Conservation (phyloP, 1,284 basidiomycete species). For the Xerocomus cyaneibrunnescens region DNA sequence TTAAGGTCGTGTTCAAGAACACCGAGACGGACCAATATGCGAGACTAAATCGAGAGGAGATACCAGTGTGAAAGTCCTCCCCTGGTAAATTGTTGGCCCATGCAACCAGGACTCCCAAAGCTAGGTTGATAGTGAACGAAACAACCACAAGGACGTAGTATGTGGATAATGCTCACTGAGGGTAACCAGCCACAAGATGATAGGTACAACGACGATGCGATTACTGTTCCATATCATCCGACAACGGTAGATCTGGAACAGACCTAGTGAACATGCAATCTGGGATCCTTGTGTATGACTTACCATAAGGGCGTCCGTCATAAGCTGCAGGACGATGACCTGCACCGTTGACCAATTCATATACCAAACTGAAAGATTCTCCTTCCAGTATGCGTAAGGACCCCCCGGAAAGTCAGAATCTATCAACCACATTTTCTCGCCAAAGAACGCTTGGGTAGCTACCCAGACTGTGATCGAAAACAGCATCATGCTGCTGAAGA, state of each 20-base stretch:
- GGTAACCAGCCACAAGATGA: conserved; percentile 1
- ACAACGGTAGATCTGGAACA: conserved; percentile 2
- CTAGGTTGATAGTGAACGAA: conserved; percentile 6
- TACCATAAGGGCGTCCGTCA: conserved; percentile 22
- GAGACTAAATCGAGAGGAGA: background rate
- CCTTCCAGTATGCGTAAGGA: background rate
- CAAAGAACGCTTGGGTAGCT: conserved; percentile 3
- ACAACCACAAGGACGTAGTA: too few species aligned
- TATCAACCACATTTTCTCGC: conserved; percentile 15
- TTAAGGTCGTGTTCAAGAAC: background rate
- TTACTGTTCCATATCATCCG: background rate
- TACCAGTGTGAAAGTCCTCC: background rate
- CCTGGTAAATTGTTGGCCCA: background rate
- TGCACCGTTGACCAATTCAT: background rate
- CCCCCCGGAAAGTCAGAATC: background rate
- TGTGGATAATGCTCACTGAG: background rate
- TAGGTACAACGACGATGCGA: background rate
- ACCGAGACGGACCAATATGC: conserved; percentile 4
- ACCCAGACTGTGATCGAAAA: conserved; percentile 13
- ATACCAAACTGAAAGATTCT: background rate
- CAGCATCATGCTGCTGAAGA: conserved; percentile 2
- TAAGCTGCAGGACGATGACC: conserved; percentile 11
- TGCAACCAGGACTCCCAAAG: conserved; percentile 10
- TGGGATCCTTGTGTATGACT: background rate
- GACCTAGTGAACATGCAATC: background rate